Base-by-base conservation (phyloP, 805 yeast genomes). In the Candida orba region DNA sequence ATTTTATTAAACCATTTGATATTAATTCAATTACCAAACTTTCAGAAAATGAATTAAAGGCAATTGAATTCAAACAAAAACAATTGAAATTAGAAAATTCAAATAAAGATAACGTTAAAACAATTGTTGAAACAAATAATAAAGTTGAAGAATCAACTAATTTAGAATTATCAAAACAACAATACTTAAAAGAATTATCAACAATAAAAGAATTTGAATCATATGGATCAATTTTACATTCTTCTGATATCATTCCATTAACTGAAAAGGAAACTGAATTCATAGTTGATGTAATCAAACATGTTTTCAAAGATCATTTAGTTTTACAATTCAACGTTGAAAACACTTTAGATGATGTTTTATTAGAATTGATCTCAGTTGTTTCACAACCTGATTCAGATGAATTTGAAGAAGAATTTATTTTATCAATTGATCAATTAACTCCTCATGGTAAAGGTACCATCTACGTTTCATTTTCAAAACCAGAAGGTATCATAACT, bases 231-330 rank as follows among this genome's bases (percentile, higher is more conserved):
- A 71, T 89, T 49, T 69, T 89, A 48, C 88, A 84, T 65, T 76
- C 90, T 8, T 80, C 95, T 2, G 59, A 67, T 32, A 63, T 71
- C 31, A 69, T 78, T 44, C 78, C 82, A 52, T 76, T 91, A 57
- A 90, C 98, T 20, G 99, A 93, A 63, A 73, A 76, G 47, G 98
- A 90, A 63, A 88, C 95, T 48, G 99, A 93, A 66, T 88, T 89
- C 63, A 90, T 88, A 36, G 95, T 93, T 47, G 75, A 74, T 41
- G 90, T 84, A 31, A 71, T 86, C 44, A 90, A 87, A 64, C 98
- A 90, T 62, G 66, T 90, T 44, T 93, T 85, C 65, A 78, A 78
- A 48, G 69, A 76, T 14, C 81, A 84, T 56, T 69, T 83, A 57
- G 78, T 91, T 49, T 65, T 89, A 51, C 96, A 91, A 68, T 91